Evolutionary conservation across 2,329 filamentous ascomycete genomes (phyloP).

Genomic region (Paraphoma chrysanthemicola): DNA sequence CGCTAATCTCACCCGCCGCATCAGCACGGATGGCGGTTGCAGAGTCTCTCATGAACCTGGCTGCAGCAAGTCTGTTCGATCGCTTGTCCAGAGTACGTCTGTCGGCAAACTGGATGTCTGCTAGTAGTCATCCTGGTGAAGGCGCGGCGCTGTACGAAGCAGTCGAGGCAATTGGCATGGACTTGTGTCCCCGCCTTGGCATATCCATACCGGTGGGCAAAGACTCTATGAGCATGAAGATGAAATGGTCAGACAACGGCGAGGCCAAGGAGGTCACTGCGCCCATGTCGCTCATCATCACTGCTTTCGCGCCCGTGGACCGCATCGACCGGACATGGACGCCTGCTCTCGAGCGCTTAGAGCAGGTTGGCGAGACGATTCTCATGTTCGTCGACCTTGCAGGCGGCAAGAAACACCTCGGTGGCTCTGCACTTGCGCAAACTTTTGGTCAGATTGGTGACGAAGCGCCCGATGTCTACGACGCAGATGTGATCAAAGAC

Average conservation of each 20-base stretch:
- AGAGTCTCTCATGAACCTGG: constrained; percentile 91
- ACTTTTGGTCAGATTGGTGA: constrained; percentile 86
- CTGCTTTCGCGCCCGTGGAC: constrained; percentile 85
- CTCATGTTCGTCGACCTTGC: constrained; percentile 93
- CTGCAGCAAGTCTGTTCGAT: constrained; percentile 76
- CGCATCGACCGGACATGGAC: constrained; percentile 92
- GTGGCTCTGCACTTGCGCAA: constrained; percentile 90
- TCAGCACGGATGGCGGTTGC: constrained; percentile 97
- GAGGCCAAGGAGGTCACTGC: constrained; percentile 86
- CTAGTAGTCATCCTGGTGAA: constrained; percentile 91
- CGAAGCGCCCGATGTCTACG: constrained; percentile 83
- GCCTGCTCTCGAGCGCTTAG: constrained; percentile 79
- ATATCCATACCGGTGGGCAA: constrained; percentile 96
- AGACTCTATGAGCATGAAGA: constrained; percentile 99
- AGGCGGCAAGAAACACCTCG: constrained; percentile 78
- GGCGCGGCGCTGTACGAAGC: constrained; percentile 92
- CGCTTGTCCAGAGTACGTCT: constrained; percentile 81
- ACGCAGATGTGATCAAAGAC: constrained; percentile 81
- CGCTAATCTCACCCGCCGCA: constrained; percentile 85
- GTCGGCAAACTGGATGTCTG: constrained; percentile 99
- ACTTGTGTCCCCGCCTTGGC: constrained; percentile 87
- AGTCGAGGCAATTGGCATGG: constrained; percentile 90
- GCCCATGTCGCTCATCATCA: constrained; percentile 88
- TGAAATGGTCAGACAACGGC: constrained; percentile 76
- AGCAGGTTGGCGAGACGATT: constrained; percentile 87